These are phyloP conservation scores for Pseudogymnoascus sp. DNA, from an alignment of 2,329 filamentous ascomycete genomes.

Conservation along the genomic window DNA sequence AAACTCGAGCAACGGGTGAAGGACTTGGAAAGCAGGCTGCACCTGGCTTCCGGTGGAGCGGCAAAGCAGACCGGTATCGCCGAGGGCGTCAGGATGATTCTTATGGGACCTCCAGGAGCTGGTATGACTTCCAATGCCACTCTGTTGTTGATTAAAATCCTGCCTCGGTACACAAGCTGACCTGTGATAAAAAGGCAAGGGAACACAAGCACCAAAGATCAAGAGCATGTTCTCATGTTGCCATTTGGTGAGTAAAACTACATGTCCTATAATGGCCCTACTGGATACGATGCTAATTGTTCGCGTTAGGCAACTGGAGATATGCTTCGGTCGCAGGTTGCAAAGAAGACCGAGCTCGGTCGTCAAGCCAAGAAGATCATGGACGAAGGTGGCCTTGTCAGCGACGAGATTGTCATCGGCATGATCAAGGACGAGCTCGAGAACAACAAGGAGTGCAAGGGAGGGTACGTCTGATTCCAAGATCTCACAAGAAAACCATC, in stretches of 20 bases:
- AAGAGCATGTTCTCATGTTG: slow-evolving; percentile 98
- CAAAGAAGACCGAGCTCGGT: slow-evolving; percentile 91
- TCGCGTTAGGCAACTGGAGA: slow-evolving; percentile 79
- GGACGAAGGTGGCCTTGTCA: slow-evolving; percentile 95
- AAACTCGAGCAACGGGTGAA: slow-evolving; percentile 80
- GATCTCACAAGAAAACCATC: slow-evolving; percentile 6
- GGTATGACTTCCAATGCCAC: slow-evolving; percentile 53
- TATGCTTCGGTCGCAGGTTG: slow-evolving; percentile 97
- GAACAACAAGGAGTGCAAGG: slow-evolving; percentile 89
- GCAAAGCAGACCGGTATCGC: slow-evolving; percentile 48
- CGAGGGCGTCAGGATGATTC: slow-evolving; percentile 81
- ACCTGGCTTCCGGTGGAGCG: slow-evolving; percentile 42
- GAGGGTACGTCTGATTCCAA: slow-evolving; percentile 59
- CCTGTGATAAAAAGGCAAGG: slow-evolving; percentile 64
- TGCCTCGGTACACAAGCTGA: slow-evolving; percentile 1
- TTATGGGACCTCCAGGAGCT: slow-evolving; percentile 95
- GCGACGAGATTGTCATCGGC: slow-evolving; percentile 97
- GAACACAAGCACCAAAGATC: slow-evolving; percentile 94
- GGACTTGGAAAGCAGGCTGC: slow-evolving; percentile 69
- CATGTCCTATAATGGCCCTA: background rate
- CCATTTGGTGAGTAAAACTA: slow-evolving; percentile 66
- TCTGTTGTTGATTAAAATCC: background rate
- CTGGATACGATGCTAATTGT: slow-evolving; percentile 19
- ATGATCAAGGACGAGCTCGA: slow-evolving; percentile 99
- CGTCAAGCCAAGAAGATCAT: slow-evolving; percentile 99